Percentiles rank a stretch among this genome's conserved stretches.
Evolutionary conservation across 805 yeast genomes (phyloP).

Genomic region (Starmerella cellae): DNA sequence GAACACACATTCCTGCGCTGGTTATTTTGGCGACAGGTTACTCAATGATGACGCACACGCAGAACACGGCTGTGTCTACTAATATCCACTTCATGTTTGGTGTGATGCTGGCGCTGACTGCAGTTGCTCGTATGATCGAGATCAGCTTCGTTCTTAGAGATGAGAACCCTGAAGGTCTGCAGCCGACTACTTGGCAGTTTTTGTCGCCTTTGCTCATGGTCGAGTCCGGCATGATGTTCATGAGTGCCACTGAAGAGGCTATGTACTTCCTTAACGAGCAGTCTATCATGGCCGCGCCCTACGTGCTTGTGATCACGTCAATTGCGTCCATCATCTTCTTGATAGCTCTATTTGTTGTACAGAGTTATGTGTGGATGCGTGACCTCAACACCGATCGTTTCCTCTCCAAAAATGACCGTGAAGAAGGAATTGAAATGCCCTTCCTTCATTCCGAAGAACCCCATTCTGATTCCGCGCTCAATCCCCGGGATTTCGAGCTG

Average conservation of each 20-base stretch:
- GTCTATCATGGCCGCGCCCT: slow-evolving; percentile 77
- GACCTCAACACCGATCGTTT: slow-evolving; percentile 3
- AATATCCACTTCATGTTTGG: slow-evolving; percentile 85
- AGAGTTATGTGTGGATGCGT: slow-evolving; percentile 39
- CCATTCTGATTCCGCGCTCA: background rate
- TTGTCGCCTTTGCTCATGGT: slow-evolving; percentile 72
- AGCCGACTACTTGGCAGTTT: slow-evolving; percentile 63
- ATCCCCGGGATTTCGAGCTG: slow-evolving; percentile 21
- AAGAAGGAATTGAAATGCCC: slow-evolving; percentile 24
- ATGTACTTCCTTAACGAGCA: slow-evolving; percentile 52
- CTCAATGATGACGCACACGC: slow-evolving; percentile 86
- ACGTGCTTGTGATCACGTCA: slow-evolving; percentile 54
- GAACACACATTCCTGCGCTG: slow-evolving; percentile 69
- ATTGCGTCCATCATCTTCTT: slow-evolving; percentile 61
- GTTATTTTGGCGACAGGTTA: slow-evolving; percentile 81
- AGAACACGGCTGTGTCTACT: slow-evolving; percentile 61
- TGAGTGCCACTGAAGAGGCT: slow-evolving; percentile 91
- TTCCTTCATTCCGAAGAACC: slow-evolving; percentile 13
- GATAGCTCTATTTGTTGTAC: slow-evolving; percentile 49
- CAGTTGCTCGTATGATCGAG: slow-evolving; percentile 62
- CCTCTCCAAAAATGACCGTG: slow-evolving; percentile 11
- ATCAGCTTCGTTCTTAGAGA: slow-evolving; percentile 66
- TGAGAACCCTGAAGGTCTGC: slow-evolving; percentile 29
- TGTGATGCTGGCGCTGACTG: slow-evolving; percentile 62
- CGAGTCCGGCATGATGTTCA: slow-evolving; percentile 67